phyloP scores from a whole-genome alignment of 1,139 yeast genomes.

The Taphrina communis region DNA sequence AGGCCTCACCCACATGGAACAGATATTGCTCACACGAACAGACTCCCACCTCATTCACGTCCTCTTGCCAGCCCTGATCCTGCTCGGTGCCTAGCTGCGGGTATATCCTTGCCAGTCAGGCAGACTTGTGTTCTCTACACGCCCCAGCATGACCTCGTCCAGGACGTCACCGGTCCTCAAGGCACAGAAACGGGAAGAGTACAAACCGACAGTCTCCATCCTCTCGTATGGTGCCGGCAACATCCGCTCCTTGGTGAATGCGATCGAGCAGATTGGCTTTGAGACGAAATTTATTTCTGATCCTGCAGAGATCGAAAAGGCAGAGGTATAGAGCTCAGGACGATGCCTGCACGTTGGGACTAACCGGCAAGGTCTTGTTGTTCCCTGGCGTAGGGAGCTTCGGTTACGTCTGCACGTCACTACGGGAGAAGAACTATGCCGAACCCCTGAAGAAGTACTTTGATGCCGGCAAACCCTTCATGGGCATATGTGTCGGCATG shows the following conservation, averaged over 20 bases:
- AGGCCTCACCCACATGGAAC: conserved; percentile 4
- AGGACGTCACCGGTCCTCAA: conserved; percentile 34
- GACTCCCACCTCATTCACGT: neutral
- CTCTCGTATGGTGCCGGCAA: conserved; percentile 97
- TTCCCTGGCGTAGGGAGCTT: conserved; percentile 97
- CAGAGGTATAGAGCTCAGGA: conserved; percentile 44
- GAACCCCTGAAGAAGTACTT: conserved; percentile 71
- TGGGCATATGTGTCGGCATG: conserved; percentile 97
- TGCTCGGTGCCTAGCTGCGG: conserved; percentile 7
- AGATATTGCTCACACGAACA: conserved; percentile 11
- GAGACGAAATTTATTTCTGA: conserved; percentile 55
- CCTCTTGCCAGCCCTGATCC: neutral
- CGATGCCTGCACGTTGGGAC: neutral
- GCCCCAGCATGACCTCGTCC: conserved; percentile 10
- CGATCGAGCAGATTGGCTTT: conserved; percentile 78
- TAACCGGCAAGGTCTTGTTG: conserved; percentile 56
- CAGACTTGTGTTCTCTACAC: neutral
- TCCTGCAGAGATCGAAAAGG: conserved; percentile 49
- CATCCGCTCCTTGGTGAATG: conserved; percentile 83
- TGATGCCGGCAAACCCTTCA: conserved; percentile 73
- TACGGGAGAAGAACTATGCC: conserved; percentile 66
- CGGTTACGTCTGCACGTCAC: conserved; percentile 84
- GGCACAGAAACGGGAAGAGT: conserved; percentile 37
- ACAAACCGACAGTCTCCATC: conserved; percentile 49
- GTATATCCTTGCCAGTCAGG: conserved; percentile 6